These are phyloP conservation scores for Corinectria fuckeliana DNA, from an alignment of 2,329 filamentous ascomycete genomes.

Conservation along the genomic window DNA sequence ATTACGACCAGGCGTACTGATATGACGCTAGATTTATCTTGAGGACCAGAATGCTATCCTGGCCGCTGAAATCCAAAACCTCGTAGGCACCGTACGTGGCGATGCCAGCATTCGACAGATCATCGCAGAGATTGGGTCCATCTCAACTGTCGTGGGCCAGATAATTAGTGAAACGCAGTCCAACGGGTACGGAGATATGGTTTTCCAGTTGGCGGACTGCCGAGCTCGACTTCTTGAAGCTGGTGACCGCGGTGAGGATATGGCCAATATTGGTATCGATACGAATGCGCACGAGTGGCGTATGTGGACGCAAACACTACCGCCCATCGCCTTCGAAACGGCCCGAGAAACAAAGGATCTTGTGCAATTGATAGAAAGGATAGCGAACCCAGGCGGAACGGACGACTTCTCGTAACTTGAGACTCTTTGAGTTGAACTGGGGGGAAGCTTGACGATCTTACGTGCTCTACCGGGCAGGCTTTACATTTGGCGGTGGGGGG, in stretches of 20 bases:
- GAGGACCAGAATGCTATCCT: constrained; percentile 83
- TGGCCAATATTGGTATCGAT: constrained; percentile 56
- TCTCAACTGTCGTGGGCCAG: constrained; percentile 72
- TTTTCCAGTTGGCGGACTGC: constrained; percentile 66
- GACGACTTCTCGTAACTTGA: constrained; percentile 56
- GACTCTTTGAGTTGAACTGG: not conserved
- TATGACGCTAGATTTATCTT: constrained; percentile 68
- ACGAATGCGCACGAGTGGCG: constrained; percentile 63
- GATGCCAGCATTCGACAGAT: constrained; percentile 70
- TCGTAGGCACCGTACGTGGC: constrained; percentile 74
- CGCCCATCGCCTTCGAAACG: constrained; percentile 86
- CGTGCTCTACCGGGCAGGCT: not conserved
- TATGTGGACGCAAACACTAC: constrained; percentile 73
- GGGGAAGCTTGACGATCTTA: not conserved
- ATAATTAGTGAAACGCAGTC: constrained; percentile 71
- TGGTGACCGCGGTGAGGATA: constrained; percentile 64
- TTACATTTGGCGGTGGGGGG: not conserved
- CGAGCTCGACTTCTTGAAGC: constrained; percentile 70
- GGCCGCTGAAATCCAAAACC: constrained; percentile 80
- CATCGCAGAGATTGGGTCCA: constrained; percentile 72
- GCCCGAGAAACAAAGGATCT: constrained; percentile 82
- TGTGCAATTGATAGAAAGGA: constrained; percentile 50
- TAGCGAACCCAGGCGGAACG: constrained; percentile 40
- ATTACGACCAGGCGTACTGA: constrained; percentile 9
- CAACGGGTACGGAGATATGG: constrained; percentile 58